Percentiles rank a stretch among this genome's conserved stretches.
Evolutionary conservation across 345 rosid genomes (phyloP).

Genomic region (Acer negundo): DNA sequence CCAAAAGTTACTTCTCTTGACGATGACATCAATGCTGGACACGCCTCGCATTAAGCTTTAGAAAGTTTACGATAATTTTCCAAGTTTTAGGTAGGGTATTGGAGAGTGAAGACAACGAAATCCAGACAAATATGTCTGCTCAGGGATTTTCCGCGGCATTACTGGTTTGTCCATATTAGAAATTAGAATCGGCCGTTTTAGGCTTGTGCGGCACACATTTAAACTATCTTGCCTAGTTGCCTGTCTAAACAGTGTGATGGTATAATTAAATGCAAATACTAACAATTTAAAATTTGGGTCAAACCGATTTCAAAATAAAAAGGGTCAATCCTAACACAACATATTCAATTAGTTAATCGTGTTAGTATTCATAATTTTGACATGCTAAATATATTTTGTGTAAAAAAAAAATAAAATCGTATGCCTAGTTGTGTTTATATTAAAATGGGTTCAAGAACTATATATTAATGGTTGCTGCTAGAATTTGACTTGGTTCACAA

Average conservation of each 20-base stretch:
- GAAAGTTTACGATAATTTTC: not conserved
- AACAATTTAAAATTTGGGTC: not conserved
- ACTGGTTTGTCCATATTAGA: not conserved
- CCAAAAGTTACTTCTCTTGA: not conserved
- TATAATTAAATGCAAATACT: not conserved
- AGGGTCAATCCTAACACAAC: no score
- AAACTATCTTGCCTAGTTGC: no score
- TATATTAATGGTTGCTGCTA: no score
- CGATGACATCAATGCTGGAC: not conserved
- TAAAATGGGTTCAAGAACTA: no score
- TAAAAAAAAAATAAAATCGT: no score
- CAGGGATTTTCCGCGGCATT: constrained; percentile 1
- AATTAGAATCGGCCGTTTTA: not conserved
- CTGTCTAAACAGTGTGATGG: no score
- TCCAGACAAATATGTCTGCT: not conserved
- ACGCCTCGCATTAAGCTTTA: not conserved
- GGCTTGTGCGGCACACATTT: not conserved
- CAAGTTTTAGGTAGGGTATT: not conserved
- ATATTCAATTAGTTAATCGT: no score
- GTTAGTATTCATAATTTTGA: no score
- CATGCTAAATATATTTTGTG: no score
- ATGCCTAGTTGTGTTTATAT: no score
- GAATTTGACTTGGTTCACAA: no score
- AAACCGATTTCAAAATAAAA: no score
- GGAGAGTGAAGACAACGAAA: not conserved